A percentile compares a stretch with the other conserved stretches of the same genome.
phyloP scores from a whole-genome alignment of 306 rosid species.

The Fragaria nilgerrensis region DNA sequence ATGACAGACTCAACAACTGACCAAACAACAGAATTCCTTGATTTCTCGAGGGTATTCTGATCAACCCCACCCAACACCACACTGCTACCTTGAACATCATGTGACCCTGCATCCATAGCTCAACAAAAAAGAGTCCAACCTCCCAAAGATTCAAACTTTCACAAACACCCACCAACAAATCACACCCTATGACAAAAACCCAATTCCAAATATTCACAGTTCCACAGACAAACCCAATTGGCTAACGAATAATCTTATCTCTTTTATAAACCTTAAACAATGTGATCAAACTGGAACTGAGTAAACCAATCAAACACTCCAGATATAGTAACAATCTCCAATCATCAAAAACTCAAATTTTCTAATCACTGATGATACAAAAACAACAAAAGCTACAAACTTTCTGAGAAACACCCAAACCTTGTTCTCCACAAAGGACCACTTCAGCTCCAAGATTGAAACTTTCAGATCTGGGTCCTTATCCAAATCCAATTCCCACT shows the following conservation, averaged over 20 bases:
- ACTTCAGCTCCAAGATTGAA: slow-evolving; percentile 25
- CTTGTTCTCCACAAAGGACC: slow-evolving; percentile 2
- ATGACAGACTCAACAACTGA: slow-evolving; percentile 36
- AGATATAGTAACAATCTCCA: slow-evolving; percentile 13
- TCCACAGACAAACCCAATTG: not conserved
- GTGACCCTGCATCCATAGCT: slow-evolving; percentile 50
- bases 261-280: slow-evolving; percentile 31
- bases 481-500: slow-evolving; percentile 31
- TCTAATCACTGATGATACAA: slow-evolving; percentile 10
- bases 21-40: slow-evolving; percentile 37
- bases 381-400: not conserved
- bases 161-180: slow-evolving; percentile 27
- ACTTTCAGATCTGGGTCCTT: slow-evolving; percentile 29
- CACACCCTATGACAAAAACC: slow-evolving; percentile 13
- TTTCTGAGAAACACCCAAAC: slow-evolving; percentile 8
- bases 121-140: slow-evolving; percentile 20
- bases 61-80: slow-evolving; percentile 40
- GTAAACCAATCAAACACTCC: slow-evolving; percentile 36
- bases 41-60: slow-evolving; percentile 36
- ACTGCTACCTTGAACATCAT: slow-evolving; percentile 15
- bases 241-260: slow-evolving; percentile 13
- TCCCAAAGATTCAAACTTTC: slow-evolving; percentile 21
- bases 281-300: slow-evolving; percentile 27
- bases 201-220: not conserved
- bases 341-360: slow-evolving; percentile 4